Conservation (phyloP, 495 filamentous ascomycete genomes). For the Geoglossum glabrum region DNA sequence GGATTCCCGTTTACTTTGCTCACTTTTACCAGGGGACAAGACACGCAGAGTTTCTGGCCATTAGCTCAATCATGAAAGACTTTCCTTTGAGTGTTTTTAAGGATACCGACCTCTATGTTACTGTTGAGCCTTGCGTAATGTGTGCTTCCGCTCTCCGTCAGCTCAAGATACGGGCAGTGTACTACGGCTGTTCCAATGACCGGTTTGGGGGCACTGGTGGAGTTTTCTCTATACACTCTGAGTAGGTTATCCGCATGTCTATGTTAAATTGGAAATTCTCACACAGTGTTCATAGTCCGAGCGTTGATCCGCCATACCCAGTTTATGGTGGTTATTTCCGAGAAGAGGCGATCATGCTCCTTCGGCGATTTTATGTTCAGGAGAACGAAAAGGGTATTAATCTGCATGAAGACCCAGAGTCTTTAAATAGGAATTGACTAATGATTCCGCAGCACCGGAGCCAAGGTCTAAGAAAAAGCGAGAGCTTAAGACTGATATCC, state of each 20-base stretch:
- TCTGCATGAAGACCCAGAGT: background rate
- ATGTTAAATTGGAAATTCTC: background rate
- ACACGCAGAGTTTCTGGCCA: slow-evolving; percentile 83
- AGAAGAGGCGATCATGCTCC: slow-evolving; percentile 73
- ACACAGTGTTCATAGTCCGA: slow-evolving; percentile 18
- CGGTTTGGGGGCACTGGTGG: slow-evolving; percentile 91
- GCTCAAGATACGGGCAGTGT: slow-evolving; percentile 60
- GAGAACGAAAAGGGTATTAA: slow-evolving; percentile 79
- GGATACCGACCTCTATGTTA: slow-evolving; percentile 76
- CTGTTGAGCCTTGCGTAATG: slow-evolving; percentile 96
- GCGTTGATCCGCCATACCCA: slow-evolving; percentile 51
- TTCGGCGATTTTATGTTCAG: slow-evolving; percentile 89
- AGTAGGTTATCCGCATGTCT: slow-evolving; percentile 24
- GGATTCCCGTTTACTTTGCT: background rate
- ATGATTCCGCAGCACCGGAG: slow-evolving; percentile 30
- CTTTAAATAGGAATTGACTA: slow-evolving; percentile 5
- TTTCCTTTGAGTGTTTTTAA: slow-evolving; percentile 39
- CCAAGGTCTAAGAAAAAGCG: slow-evolving; percentile 34
- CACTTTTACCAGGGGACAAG: slow-evolving; percentile 51
- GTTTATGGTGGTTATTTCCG: slow-evolving; percentile 66
- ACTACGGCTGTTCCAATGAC: slow-evolving; percentile 88
- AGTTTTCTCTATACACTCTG: slow-evolving; percentile 66
- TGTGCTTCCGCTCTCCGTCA: slow-evolving; percentile 85
- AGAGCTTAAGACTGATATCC: slow-evolving; percentile 30
- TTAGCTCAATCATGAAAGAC: slow-evolving; percentile 37